These are phyloP conservation scores for Penicillium psychrosexuale DNA, from an alignment of 2,329 filamentous ascomycete species.

Conservation along the genomic window DNA sequence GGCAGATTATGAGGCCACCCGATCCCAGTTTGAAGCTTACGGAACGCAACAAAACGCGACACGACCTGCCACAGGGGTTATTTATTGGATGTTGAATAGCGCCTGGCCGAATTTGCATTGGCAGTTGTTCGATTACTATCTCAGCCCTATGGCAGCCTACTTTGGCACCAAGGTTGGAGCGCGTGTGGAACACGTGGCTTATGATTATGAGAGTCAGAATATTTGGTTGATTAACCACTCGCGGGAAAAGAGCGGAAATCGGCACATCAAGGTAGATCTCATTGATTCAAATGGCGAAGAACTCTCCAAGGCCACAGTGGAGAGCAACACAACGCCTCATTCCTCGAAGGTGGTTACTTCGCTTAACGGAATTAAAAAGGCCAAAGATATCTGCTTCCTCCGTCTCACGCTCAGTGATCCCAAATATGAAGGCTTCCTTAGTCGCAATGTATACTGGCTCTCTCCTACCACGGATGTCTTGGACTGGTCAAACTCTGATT, in stretches of 20 bases:
- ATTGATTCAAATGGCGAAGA: conserved; percentile 49
- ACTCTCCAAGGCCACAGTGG: conserved; percentile 36
- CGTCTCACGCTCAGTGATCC: conserved; percentile 47
- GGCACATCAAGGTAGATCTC: conserved; percentile 51
- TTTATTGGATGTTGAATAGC: conserved; percentile 67
- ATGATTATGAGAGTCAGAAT: conserved; percentile 49
- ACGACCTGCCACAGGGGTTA: conserved; percentile 56
- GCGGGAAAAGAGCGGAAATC: conserved; percentile 36
- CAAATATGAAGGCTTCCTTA: conserved; percentile 36
- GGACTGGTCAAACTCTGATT: conserved; percentile 57
- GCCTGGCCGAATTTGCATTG: conserved; percentile 65
- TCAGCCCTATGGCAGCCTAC: conserved; percentile 57
- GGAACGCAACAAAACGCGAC: conserved; percentile 50
- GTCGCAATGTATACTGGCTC: conserved; percentile 62
- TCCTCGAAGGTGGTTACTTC: conserved; percentile 39
- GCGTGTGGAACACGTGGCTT: conserved; percentile 54
- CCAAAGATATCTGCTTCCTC: conserved; percentile 50
- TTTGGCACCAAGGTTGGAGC: conserved; percentile 57
- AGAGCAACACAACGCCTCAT: conserved; percentile 45
- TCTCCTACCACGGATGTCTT: conserved; percentile 48
- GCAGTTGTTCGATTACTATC: conserved; percentile 63
- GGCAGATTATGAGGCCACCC: conserved; percentile 62
- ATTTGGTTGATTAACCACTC: conserved; percentile 58
- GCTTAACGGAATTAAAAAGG: conserved; percentile 31
- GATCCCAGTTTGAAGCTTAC: conserved; percentile 59